Base-by-base conservation (phyloP, 1,139 yeast species). In the Candida glucosophila region DNA sequence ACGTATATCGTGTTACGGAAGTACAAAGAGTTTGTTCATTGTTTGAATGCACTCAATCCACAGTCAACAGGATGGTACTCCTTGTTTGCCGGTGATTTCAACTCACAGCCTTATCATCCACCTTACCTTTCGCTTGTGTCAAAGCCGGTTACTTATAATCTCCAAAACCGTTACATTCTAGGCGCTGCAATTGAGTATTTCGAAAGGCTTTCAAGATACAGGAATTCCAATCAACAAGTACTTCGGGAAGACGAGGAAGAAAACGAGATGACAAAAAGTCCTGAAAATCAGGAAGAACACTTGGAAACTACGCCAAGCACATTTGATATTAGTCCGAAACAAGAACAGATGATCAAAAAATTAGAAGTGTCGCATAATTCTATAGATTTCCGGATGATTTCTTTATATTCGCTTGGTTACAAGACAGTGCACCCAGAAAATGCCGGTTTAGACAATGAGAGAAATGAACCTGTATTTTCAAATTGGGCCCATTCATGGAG, bases 401-500 rank as follows among this genome's bases (percentile, higher is more conserved):
- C 93, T 1, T 41, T 82, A 22, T 86, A 85, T 42, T 77, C 92
- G 0, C 61, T 71, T 3, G 88, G 74, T 1, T 85, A 86, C 45
- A 48, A 55, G 14, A 34, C 46, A 2, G 86, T 81, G 1, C 86
- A 86, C 48, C 74, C 82, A 0, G 70, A 64, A 27, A 85, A 86
- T 45, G 43, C 88, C 0, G 83, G 86, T 1, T 32, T 64, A 3
- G 82, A 76, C 42, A 75, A 75, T 35, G 70, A 69, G 15, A 57
- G 76, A 34, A 65, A 69, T 24, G 96, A 86, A 44, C 95, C 96
- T 0, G 63, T 64, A 26, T 82, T 83, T 37, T 83, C 95, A 4
- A 86, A 86, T 43, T 86, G 95, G 95, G 95, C 95, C 0, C 80
- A 80, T 43, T 50, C 81, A 0, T 86, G 95, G 94, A 65, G 86